Base-by-base conservation (phyloP, 2,329 filamentous ascomycete species). In the Dissoconium aciculare region DNA sequence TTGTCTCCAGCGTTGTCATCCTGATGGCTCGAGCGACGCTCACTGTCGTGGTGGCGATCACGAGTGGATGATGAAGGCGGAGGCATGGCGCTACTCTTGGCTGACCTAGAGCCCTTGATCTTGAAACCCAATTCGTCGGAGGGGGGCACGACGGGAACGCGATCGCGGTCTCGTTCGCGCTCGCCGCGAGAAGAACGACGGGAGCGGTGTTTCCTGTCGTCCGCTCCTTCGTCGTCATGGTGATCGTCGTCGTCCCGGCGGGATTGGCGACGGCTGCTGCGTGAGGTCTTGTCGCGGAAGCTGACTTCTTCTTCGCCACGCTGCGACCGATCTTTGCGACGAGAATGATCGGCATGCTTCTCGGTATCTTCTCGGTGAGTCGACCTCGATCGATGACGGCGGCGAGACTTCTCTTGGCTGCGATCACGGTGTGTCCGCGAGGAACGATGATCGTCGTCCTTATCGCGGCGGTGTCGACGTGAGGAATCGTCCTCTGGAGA, bases 401-500 rank as follows among this genome's bases (percentile, higher is more conserved):
- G 55, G 17, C 36, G 36, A 27, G 56, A 54, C 35, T 57, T 54
- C 30, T 63, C 60, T 16, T 56, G 54, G 40, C 59, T 62, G 26
- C 56, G 52, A 13, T 63, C 60, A 14, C 61, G 58, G 27, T 61
- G 54, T 8, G 57, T 58, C 16, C 59, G 57, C n/a, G 58, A 62
- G 4, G 59, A 59, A 8, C 56, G 55, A 28, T 59, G 44, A 31
- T 54, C 50, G 4, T 56, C 51, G 29, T 60, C 57, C 34, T 56
- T 59, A 23, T 53, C 58, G 14, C 57, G 73, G 42, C 71, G 73
- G 38, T 71, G 69, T 43, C 74, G 69, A 28, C 65, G 56, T 40
- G 66, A 70, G 21, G 55, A 56, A 42, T 67, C 71, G 16, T 60
- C 60, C 6, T 71, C 69, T 1, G 67, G 69, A 2, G 79, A 82